Evolutionary conservation across 768 basidiomycete genomes (phyloP).

Genomic region (Suillus brevipes): DNA sequence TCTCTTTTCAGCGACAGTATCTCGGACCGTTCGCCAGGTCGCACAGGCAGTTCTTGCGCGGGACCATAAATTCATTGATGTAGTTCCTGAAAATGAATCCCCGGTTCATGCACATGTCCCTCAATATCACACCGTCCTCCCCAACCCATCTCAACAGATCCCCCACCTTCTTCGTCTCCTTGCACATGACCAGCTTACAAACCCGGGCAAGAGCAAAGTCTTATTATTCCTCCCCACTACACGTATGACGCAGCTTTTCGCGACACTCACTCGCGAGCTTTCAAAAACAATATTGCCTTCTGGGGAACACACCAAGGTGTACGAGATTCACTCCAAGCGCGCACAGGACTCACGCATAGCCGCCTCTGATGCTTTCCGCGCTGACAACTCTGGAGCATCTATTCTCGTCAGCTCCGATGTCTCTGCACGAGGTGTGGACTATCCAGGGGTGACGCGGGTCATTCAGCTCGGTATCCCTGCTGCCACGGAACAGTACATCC

Average conservation of each 20-base stretch:
- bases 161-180: slow-evolving; percentile 79
- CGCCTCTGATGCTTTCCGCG: slow-evolving; percentile 61
- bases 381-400: slow-evolving; percentile 36
- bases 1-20: slow-evolving; percentile 88
- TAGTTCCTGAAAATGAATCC: slow-evolving; percentile 57
- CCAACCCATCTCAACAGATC: slow-evolving; percentile 63
- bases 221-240: slow-evolving; percentile 87
- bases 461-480: slow-evolving; percentile 87
- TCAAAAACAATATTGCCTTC: slow-evolving; percentile 47
- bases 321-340: slow-evolving; percentile 83
- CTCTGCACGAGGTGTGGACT: slow-evolving; percentile 87
- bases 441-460: slow-evolving; percentile 84
- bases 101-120: slow-evolving; percentile 69
- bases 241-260: slow-evolving; percentile 78
- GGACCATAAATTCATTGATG: slow-evolving; percentile 73
- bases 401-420: slow-evolving; percentile 87
- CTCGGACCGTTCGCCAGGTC: slow-evolving; percentile 67
- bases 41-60: slow-evolving; percentile 58
- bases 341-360: slow-evolving; percentile 55
- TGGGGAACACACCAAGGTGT: slow-evolving; percentile 51
- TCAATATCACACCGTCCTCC: slow-evolving; percentile 80
- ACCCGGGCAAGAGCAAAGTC: slow-evolving; percentile 66
- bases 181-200: slow-evolving; percentile 81
- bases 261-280: slow-evolving; percentile 59
- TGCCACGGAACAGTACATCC: slow-evolving; percentile 72